Conservation (phyloP, 2,329 filamentous ascomycete species). For the Penicillium verrucosum region DNA sequence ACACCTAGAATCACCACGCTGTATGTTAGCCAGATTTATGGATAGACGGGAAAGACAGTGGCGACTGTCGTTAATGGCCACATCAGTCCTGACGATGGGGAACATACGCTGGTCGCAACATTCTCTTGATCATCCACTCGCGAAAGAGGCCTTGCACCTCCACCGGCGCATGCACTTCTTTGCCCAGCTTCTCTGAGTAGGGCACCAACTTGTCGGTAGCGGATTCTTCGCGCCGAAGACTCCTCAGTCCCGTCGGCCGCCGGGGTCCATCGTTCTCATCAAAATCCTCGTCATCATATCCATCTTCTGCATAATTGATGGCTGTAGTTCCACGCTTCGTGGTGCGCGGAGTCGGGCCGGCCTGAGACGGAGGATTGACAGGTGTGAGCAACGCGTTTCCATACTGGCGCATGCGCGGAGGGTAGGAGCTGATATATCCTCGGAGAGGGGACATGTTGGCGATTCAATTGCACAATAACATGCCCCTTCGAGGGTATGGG, state of each 20-base stretch:
- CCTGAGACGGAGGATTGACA: constrained; percentile 67
- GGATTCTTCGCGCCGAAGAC: constrained; percentile 71
- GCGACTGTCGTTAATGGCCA: background rate
- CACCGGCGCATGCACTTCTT: constrained; percentile 74
- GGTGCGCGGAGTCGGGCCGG: constrained; percentile 69
- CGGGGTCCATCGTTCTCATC: constrained; percentile 65
- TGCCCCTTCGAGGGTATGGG: constrained; percentile 31
- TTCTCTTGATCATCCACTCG: constrained; percentile 85
- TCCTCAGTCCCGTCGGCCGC: constrained; percentile 75
- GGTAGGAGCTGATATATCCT: constrained; percentile 87
- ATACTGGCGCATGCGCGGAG: constrained; percentile 83
- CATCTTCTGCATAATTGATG: constrained; percentile 97
- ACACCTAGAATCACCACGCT: constrained; percentile 32
- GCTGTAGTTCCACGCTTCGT: constrained; percentile 95
- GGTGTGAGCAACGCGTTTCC: constrained; percentile 89
- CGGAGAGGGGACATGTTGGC: constrained; percentile 63
- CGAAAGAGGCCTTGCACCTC: constrained; percentile 87
- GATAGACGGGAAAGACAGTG: constrained; percentile 8
- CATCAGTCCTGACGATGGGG: constrained; percentile 1
- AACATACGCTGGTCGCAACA: constrained; percentile 45
- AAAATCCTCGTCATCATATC: constrained; percentile 72
- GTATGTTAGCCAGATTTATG: constrained; percentile 7
- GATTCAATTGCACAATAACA: constrained; percentile 33
- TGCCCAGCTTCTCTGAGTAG: constrained; percentile 69
- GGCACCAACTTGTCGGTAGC: constrained; percentile 62